phyloP scores from a whole-genome alignment of 345 rosid genomes.

The Acer negundo region DNA sequence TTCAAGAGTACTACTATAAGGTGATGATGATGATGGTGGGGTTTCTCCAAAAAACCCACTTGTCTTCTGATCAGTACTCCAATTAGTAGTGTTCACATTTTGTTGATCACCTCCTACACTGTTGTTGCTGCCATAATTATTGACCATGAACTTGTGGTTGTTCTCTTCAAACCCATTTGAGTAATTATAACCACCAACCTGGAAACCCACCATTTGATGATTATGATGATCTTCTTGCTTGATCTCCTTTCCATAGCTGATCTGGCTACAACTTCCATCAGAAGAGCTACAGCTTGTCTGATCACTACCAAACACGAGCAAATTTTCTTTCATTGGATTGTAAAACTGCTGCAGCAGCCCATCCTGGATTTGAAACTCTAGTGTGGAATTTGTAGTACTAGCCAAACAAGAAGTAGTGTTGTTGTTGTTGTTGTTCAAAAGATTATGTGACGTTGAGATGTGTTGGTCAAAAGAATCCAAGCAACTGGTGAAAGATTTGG shows the following conservation, averaged over 20 bases:
- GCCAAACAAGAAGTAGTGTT: neutral
- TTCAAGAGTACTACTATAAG: constrained; percentile 35
- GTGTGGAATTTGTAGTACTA: constrained; percentile 14
- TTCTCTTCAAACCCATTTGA: constrained; percentile 38
- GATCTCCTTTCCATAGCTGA: constrained; percentile 45
- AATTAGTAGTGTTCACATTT: constrained; percentile 23
- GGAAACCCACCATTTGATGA: constrained; percentile 25
- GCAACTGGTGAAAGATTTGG: constrained; percentile 18
- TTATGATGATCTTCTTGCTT: constrained; percentile 49
- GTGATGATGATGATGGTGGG: constrained; percentile 26
- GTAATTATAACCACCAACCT: constrained; percentile 18
- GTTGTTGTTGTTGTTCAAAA: constrained; percentile 22
- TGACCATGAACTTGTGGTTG: constrained; percentile 37
- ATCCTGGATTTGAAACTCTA: constrained; percentile 31
- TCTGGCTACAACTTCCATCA: constrained; percentile 57
- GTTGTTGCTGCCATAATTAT: constrained; percentile 24
- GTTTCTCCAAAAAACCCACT: constrained; percentile 42
- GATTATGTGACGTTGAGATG: constrained; percentile 16
- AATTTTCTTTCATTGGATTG: constrained; percentile 43
- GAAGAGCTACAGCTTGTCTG: constrained; percentile 59
- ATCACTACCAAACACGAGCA: constrained; percentile 57
- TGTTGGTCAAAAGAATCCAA: constrained; percentile 30
- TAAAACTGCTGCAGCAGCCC: constrained; percentile 29
- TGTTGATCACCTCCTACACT: constrained; percentile 7
- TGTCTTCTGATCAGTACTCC: constrained; percentile 38